Evolutionary conservation across 2,329 filamentous ascomycete species (phyloP), one percentile per base, ranked within the genome.

Genomic region (Tolypocladium sp.): DNA sequence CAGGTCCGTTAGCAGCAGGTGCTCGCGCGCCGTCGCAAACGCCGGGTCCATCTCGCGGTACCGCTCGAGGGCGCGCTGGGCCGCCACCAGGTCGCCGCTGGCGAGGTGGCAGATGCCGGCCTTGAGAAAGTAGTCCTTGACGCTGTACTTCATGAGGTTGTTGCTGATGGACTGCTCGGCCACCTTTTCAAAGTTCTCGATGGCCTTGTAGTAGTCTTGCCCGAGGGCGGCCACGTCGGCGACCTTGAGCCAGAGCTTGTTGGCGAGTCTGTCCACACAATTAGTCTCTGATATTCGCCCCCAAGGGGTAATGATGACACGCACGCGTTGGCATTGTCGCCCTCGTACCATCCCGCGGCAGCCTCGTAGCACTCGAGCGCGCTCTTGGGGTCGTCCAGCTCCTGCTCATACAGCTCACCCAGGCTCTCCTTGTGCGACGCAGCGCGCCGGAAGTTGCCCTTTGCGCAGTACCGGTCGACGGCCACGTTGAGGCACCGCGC

Each of bases 51-150:
- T 80, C 58, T 95, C 91, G 62, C 83, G 79, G 77, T 96, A 97
- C 65, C 84, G 85, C 68, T 95, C 88, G 27, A 97, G 78, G 37
- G 92, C 92, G 56, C 91, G 84, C 69, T 88, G 88, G 22, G 87
- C 83, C 55, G 88, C 89, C 58, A 97, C 89, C 67, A 89, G 77
- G 72, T 97, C 93, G 61, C 80, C 79, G 22, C 78, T 80, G 44
- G 84, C 85, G 42, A 97, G 81, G 72, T 96, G 89, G 77, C 92
- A 97, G 70, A 97, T 90, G 38, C 92, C 92, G 1, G 91, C 91
- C 77, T 97, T 96, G 69, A 97, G 82, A 69, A 97, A 87, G 77
- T 97, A 97, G 65, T 97, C 92, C 76, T 97, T 97, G 63, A 97
- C 91, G 55, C 86, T 91, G 84, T 91, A 96, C 71, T 88, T 90